Evolutionary conservation across 1,139 yeast genomes (phyloP), one percentile per base, ranked within the genome.

Genomic region (Blastobotrys serpentis): DNA sequence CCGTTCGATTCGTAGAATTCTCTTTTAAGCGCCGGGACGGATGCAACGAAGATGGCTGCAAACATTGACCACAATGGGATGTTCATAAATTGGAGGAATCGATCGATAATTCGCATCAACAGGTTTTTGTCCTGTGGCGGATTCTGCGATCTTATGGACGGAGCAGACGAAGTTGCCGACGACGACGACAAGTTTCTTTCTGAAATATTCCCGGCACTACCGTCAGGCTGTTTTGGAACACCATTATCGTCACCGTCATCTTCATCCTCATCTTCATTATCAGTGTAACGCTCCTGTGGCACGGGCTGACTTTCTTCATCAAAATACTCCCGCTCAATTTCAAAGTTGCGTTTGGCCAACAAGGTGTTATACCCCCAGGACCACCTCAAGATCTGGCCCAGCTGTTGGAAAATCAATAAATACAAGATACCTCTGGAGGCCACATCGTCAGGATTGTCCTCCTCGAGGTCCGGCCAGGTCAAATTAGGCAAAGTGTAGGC

Each of bases 11-110:
- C 79, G 67, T 84, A 90, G 55, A 90, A 78, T 49, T 78, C 75
- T 43, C 74, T 69, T 61, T 87, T 87, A 23, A 90, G 64, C 1
- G 75, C 71, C 2, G 95, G 88, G 14, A 87, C 74, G 0, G 94
- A 79, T 1, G 98, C 98, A 48, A 92, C 90, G 21, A 86, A 54
- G 16, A 92, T 81, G 7, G 97, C 83, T 1, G 84, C 68, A 21
- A 87, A 67, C 98, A 92, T 92, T 10, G 98, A 84, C 75, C 89
- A 92, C 54, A 92, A 73, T 7, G 98, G 98, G 8, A 98, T 97
- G 67, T 92, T 92, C 95, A 92, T 88, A 59, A 81, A 81, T 30
- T 66, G 60, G 48, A 75, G 56, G 44, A 79, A 51, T 30, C 55
- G 54, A 32, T 30, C 13, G 25, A 38, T 49, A 10, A 47, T 19